Conservation (phyloP, 169 alveolate species). For the Cardiosporidium cionae region DNA sequence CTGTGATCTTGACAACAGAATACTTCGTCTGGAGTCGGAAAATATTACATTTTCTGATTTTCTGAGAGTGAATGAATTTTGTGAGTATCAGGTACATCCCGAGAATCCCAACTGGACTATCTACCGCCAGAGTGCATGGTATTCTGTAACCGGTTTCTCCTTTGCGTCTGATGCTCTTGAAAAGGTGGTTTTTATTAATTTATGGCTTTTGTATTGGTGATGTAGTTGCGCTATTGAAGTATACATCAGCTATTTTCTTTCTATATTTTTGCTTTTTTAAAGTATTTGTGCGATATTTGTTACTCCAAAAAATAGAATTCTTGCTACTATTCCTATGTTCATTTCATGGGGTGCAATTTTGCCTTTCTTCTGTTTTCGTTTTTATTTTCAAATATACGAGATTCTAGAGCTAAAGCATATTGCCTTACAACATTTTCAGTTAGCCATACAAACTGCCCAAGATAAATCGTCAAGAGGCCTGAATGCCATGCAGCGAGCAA, state of each 20-base stretch:
- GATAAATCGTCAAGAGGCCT: not conserved
- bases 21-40: constrained; percentile 3
- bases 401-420: too few relatives aligned
- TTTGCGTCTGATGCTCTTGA: constrained; percentile 13
- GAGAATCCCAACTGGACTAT: constrained; percentile 17
- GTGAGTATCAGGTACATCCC: constrained; percentile 17
- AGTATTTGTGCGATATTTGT: too few relatives aligned
- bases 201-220: not conserved
- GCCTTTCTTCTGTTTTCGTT: too few relatives aligned
- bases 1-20: not conserved
- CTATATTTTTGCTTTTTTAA: too few relatives aligned
- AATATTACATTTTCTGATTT: constrained; percentile 21
- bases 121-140: constrained; percentile 22
- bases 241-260: too few relatives aligned
- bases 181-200: not conserved
- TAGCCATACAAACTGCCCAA: not conserved
- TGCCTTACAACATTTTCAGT: too few relatives aligned
- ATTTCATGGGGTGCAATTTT: too few relatives aligned
- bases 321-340: too few relatives aligned
- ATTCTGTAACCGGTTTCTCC: constrained; percentile 14
- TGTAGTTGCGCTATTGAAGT: too few relatives aligned
- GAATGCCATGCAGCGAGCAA: not conserved
- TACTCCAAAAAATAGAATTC: too few relatives aligned
- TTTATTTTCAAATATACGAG: too few relatives aligned
- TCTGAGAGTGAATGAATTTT: constrained; percentile 18